Evolutionary conservation across 495 filamentous ascomycete genomes (phyloP), one percentile per base, ranked within the genome.

Genomic region (Acidiella bohemica): DNA sequence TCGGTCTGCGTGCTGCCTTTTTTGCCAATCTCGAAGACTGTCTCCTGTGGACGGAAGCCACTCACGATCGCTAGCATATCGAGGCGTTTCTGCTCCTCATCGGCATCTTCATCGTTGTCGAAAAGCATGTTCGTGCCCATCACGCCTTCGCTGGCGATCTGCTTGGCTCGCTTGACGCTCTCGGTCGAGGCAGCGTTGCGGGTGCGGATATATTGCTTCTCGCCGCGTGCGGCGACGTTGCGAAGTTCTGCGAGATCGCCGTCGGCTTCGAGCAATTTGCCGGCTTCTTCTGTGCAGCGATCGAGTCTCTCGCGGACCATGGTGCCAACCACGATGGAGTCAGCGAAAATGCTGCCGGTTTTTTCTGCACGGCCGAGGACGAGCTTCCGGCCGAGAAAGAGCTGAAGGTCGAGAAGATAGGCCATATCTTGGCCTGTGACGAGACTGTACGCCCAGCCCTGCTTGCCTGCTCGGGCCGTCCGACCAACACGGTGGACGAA

Each of bases 401-500:
- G 71, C 56, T 97, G 90, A n/a, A 97, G 61, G 54, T 97, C 90
- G 1, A 97, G 63, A 1, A 97, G 68, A 54, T 95, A 97, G 0
- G 90, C 83, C 1, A 79, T 74, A 59, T 97, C 90, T 4, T 79
- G 70, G 32, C 84, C 80, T 34, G 79, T 72, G 10, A 94, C 77
- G 22, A 99, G 68, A 65, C 78, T 92, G 65, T 90, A 99, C 63
- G 81, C 81, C 90, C 92, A 96, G 39, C 90, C 90, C 36, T 75
- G 73, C 43, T 78, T 78, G 6, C 92, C 92, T 30, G 90, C 90
- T 70, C 90, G 73, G 18, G 90, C 90, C 10, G 90, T 96, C 57
- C 90, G 75, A 46, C 90, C 90, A 20, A 99, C 92, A 52, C 90
- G 80, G 59, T 99, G 90, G 42, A 99, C 79, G 50, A 88, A 96